Evolutionary conservation across 2,329 filamentous ascomycete genomes (phyloP).

Genomic region (Phialocephala sp.): DNA sequence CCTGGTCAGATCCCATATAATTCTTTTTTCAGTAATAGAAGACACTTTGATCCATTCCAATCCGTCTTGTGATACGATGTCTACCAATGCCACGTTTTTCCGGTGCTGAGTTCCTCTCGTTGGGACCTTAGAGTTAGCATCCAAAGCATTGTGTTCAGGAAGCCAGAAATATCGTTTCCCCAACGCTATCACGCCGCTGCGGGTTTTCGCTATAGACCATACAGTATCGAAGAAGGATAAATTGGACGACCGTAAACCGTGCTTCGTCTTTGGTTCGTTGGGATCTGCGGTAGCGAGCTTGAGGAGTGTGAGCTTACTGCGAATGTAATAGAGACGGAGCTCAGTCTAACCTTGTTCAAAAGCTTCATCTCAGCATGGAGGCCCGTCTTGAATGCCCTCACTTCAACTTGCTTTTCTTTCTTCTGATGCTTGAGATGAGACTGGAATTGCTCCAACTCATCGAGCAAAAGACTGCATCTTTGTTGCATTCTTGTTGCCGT

Average conservation of each 20-base stretch:
- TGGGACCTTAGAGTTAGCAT: conserved; percentile 27
- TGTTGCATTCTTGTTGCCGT: conserved; percentile 39
- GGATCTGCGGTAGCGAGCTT: conserved; percentile 32
- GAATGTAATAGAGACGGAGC: no score
- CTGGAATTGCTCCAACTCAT: conserved; percentile 53
- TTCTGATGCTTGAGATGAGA: conserved; percentile 47
- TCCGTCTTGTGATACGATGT: conserved; percentile 68
- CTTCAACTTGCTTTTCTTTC: conserved; percentile 54
- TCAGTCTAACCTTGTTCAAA: conserved; percentile 48
- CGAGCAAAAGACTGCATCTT: conserved; percentile 45
- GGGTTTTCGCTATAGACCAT: conserved; percentile 66
- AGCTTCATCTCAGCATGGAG: conserved; percentile 54
- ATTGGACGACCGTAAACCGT: conserved; percentile 69
- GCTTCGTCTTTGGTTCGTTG: conserved; percentile 47
- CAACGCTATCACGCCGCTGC: conserved; percentile 61
- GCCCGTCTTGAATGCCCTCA: conserved; percentile 54
- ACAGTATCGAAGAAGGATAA: conserved; percentile 67
- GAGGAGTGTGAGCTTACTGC: conserved; percentile 11
- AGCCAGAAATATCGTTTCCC: conserved; percentile 59
- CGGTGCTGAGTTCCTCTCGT: conserved; percentile 17
- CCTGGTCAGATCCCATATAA: conserved; percentile 73
- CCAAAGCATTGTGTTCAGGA: conserved; percentile 30
- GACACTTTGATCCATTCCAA: conserved; percentile 72
- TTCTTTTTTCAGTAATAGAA: conserved; percentile 65
- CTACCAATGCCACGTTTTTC: conserved; percentile 57